These are phyloP conservation scores for Russula brevipes DNA, from an alignment of 768 basidiomycete genomes.

Conservation along the genomic window DNA sequence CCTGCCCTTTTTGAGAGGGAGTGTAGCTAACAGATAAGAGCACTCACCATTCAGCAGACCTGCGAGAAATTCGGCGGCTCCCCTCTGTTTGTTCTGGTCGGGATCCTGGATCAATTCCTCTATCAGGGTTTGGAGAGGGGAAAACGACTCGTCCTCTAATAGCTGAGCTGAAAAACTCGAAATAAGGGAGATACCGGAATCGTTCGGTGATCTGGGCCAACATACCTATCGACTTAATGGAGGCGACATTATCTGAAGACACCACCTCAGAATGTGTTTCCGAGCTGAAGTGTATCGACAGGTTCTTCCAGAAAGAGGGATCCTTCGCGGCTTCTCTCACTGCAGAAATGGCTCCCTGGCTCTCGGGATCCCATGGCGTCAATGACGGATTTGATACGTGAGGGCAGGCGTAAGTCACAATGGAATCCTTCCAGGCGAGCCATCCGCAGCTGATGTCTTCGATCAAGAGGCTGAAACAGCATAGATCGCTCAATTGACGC, in stretches of 20 bases:
- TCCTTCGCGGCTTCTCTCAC: conserved; percentile 46
- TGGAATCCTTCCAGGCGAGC: conserved; percentile 53
- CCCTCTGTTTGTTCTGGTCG: conserved; percentile 83
- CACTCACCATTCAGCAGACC: conserved; percentile 56
- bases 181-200: neutral
- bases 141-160: conserved; percentile 67
- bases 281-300: conserved; percentile 67
- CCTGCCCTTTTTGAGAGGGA: conserved; percentile 38
- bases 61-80: conserved; percentile 78
- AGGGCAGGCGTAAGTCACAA: conserved; percentile 46
- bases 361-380: conserved; percentile 54
- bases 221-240: conserved; percentile 72
- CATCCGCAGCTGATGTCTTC: conserved; percentile 62
- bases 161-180: conserved; percentile 57
- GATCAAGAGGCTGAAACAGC: conserved; percentile 41
- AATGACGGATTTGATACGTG: conserved; percentile 46
- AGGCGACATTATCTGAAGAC: conserved; percentile 64
- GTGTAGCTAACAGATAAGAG: neutral
- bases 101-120: conserved; percentile 61
- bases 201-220: neutral
- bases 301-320: conserved; percentile 59
- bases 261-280: conserved; percentile 67
- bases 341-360: conserved; percentile 45
- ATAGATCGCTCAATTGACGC: conserved; percentile 6
- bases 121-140: conserved; percentile 53